These are phyloP conservation scores for Forsythia suspensa DNA, from an alignment of 257 asterid species.

Conservation along the genomic window DNA sequence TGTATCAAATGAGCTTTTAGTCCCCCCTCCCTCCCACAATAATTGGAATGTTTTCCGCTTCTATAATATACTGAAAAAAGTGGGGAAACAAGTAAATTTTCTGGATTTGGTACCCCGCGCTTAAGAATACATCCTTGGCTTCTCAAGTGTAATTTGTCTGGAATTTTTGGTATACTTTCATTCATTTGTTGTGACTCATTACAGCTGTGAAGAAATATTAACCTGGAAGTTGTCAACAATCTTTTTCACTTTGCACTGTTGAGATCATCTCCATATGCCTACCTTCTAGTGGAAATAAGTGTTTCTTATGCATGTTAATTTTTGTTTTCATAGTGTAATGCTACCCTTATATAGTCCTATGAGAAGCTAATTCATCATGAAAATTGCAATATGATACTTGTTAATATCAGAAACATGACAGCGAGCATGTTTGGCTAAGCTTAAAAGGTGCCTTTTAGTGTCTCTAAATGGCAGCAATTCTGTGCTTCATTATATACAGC, in stretches of 20 bases:
- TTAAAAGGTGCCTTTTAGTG: not conserved
- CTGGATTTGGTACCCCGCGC: not conserved
- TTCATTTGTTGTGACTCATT: not conserved
- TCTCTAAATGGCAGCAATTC: not conserved
- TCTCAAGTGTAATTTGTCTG: not conserved
- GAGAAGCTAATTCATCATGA: not conserved
- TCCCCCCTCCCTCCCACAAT: not conserved
- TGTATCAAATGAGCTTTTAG: not conserved
- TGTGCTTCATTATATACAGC: not conserved
- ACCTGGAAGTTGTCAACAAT: not conserved
- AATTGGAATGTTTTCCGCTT: not conserved
- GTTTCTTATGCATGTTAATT: not conserved
- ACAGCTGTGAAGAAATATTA: not conserved
- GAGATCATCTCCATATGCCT: not conserved
- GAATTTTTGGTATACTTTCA: not conserved
- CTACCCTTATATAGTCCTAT: not conserved
- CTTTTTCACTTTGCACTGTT: too few relatives aligned
- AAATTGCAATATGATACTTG: not conserved
- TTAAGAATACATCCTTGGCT: not conserved
- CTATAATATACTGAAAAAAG: not conserved
- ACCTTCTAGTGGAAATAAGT: not conserved
- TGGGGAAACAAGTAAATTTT: not conserved
- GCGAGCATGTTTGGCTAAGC: not conserved
- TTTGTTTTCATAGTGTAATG: not conserved
- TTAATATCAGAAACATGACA: not conserved